Base-by-base conservation (phyloP, 352 stramenopile genomes). In the Globisporangium solare region DNA sequence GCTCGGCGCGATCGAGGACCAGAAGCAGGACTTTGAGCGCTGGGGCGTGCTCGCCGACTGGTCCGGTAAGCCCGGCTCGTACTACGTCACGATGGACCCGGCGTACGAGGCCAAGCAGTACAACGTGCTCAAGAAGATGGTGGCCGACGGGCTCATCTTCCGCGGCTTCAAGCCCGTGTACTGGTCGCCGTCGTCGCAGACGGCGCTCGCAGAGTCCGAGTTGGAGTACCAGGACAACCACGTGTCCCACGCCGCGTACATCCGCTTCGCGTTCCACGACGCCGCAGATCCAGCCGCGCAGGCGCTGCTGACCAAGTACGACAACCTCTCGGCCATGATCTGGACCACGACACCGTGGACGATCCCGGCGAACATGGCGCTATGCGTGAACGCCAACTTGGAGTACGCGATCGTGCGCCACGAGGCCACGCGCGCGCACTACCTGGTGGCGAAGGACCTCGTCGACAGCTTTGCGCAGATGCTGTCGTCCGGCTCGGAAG, bases 301-400 rank as follows among this genome's bases (percentile, higher is more conserved):
- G 27, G 24, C 11, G 10, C 22, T 78, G 31, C 45, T 86, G 14
- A 41, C 56, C 3, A 71, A 83, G 49, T 84, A 76, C 48, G 63
- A 32, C 22, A 57, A 76, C 21, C 57, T 94, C n/a, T 65, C 67
- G 13, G 79, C 77, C 6, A 82, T 92, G 35, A 91, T 99, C 54
- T 99, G 97, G 96, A 99, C 97, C 6, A 99, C 97, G 6, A 99
- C 97, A 54, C 97, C 97, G 6, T 99, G 97, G 97, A 99, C 97
- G 20, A 97, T 99, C 56, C 97, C 96, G 24, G 92, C 96, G 13
- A 99, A 99, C 69, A 76, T 98, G 66, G 96, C 94, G n/a, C 74
- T 99, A 20, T 97, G 94, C 58, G 87, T 99, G n/a, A 97, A 98
- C 63, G 81, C 83, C 2, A 71, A 96, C 13, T 71, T 99, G 47